Base-by-base conservation (phyloP, 148 eudicot species). In the Dianthus caryophyllus region DNA sequence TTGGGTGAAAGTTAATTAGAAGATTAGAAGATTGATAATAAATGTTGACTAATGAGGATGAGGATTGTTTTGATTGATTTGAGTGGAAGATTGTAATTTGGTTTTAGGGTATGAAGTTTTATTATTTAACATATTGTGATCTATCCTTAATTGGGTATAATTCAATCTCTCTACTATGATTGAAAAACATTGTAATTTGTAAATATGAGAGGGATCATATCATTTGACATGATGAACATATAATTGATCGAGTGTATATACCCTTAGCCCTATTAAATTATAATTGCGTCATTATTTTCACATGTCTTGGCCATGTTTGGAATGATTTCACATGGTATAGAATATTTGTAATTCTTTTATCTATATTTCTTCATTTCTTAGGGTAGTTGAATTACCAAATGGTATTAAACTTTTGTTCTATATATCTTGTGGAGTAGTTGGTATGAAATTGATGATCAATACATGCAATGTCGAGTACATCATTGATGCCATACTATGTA, bases 291-390 rank as follows among this genome's bases (percentile, higher is more conserved):
- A 60, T 33, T 33, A 33, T 16, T 14, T 43, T 54, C 69, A 64
- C 75, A 65, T 72, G 75, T 72, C 70, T 65, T 29, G 58, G 55
- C 57, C 56, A 65, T 72, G 70, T 55, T 71, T 55, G 43, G 63
- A 26, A 65, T 44, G 53, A 39, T 30, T 21, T 65, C 75, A 72
- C 75, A 72, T 72, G 75, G 48, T 65, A 46, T 15, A 65, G 65
- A 65, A 72, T 55, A 51, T 41, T 1, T 39, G 36, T 43, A 44
- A 44, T 36, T 30, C 13, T 5, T 58, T 30, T 29, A 6, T 58
- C 39, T 57, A 14, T 56, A n/a, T 10, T 41, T 41, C 44, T 41
- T 41, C 44, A 41, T 3, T 41, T 41, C 44, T 41, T 41, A 4
- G 44, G 44, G 44, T 53, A 53, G 9, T 53, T 53, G 52, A 48